These are phyloP conservation scores for Pelargonium myrrhifolium DNA, from an alignment of 441 rosid genomes.

Conservation along the genomic window DNA sequence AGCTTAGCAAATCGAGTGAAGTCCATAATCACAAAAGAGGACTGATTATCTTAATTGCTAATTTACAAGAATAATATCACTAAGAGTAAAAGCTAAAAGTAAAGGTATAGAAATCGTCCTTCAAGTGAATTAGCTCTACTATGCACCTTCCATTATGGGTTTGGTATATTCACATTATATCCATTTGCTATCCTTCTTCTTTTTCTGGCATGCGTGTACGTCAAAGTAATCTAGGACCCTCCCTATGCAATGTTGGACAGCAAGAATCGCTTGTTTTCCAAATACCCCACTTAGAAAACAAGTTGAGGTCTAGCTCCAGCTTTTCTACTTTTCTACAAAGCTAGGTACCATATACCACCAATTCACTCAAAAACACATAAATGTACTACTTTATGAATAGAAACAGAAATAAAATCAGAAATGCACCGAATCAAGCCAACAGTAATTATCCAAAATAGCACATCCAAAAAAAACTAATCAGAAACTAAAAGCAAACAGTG, in stretches of 20 bases:
- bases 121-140: neutral
- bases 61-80: too few species aligned
- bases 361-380: neutral
- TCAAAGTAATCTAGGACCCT: neutral
- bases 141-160: neutral
- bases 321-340: neutral
- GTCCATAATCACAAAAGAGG: too few species aligned
- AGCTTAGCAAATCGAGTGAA: too few species aligned
- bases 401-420: neutral
- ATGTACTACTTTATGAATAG: neutral
- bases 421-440: neutral
- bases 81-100: neutral
- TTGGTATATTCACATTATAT: neutral
- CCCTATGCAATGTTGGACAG: too few species aligned
- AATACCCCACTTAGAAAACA: neutral
- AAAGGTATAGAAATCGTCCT: neutral
- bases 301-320: neutral
- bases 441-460: neutral
- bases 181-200: neutral
- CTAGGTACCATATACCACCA: neutral
- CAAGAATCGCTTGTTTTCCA: neutral
- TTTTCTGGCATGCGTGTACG: neutral
- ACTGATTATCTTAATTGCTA: too few species aligned
- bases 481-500: neutral
- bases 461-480: neutral